Conservation (phyloP, 495 filamentous ascomycete species). For the Neurospora intermedia region DNA sequence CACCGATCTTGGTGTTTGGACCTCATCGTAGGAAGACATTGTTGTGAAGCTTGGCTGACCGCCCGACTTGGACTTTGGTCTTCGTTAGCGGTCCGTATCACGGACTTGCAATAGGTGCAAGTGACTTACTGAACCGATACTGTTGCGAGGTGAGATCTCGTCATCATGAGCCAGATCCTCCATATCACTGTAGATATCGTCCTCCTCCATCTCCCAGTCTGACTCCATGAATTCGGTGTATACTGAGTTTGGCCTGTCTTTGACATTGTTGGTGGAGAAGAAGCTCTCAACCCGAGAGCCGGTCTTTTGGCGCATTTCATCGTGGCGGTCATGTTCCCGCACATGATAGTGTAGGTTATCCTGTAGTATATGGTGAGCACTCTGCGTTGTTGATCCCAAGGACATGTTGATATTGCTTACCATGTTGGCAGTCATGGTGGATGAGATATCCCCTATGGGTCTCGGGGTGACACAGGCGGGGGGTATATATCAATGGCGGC, state of each 20-base stretch:
- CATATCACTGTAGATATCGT: constrained; percentile 39
- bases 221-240: constrained; percentile 66
- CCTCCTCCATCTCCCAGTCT: constrained; percentile 54
- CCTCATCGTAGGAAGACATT: constrained; percentile 64
- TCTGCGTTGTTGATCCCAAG: background rate
- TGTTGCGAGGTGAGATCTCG: constrained; percentile 52
- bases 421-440: constrained; percentile 15
- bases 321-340: constrained; percentile 9
- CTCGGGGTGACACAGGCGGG: background rate
- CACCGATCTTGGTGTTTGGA: constrained; percentile 54
- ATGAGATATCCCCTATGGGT: background rate
- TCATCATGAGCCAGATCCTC: constrained; percentile 44
- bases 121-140: constrained; percentile 52
- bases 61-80: constrained; percentile 24
- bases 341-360: constrained; percentile 13
- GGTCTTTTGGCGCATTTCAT: constrained; percentile 40
- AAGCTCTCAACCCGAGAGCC: constrained; percentile 30
- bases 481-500: background rate
- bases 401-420: background rate
- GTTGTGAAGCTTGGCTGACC: constrained; percentile 61
- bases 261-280: constrained; percentile 28
- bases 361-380: constrained; percentile 12
- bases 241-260: constrained; percentile 47
- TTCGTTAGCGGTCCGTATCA: constrained; percentile 15
- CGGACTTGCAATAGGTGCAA: background rate